These are phyloP conservation scores for Jatropha podagrica DNA, from an alignment of 441 rosid genomes.

Conservation along the genomic window DNA sequence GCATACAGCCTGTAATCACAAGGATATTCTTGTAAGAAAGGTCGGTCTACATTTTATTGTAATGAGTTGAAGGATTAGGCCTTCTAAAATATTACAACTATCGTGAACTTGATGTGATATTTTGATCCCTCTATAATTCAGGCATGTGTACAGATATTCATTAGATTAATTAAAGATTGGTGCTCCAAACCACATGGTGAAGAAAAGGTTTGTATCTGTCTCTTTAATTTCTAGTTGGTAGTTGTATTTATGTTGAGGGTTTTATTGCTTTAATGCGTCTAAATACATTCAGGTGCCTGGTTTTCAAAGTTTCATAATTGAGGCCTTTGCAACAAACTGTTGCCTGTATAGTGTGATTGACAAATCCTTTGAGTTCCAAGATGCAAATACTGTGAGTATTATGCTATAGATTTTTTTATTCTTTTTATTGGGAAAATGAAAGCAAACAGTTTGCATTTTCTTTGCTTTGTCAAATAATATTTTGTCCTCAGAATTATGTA, in stretches of 20 bases:
- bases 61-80: not conserved
- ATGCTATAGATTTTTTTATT: not conserved
- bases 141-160: slow-evolving; percentile 91
- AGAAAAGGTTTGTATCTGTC: slow-evolving; percentile 57
- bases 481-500: too few relatives aligned
- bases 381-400: slow-evolving; percentile 87
- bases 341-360: slow-evolving; percentile 84
- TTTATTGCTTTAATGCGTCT: slow-evolving; percentile 15
- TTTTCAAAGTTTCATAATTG: slow-evolving; percentile 69
- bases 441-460: not conserved
- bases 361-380: slow-evolving; percentile 80
- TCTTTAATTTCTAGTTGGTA: slow-evolving; percentile 16
- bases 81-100: slow-evolving; percentile 9
- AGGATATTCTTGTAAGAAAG: slow-evolving; percentile 77
- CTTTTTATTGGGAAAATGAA: not conserved
- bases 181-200: slow-evolving; percentile 50
- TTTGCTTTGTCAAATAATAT: not conserved
- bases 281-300: slow-evolving; percentile 66
- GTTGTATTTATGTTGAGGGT: not conserved
- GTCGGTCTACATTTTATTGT: slow-evolving; percentile 37
- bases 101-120: slow-evolving; percentile 11
- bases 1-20: slow-evolving; percentile 64
- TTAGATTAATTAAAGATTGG: slow-evolving; percentile 90
- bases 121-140: slow-evolving; percentile 32
- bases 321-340: slow-evolving; percentile 69